A percentile compares a stretch with the other conserved stretches of the same genome.
These are phyloP conservation scores for Metarhizium anisopliae DNA, from an alignment of 2,329 filamentous ascomycete genomes.

Conservation along the genomic window DNA sequence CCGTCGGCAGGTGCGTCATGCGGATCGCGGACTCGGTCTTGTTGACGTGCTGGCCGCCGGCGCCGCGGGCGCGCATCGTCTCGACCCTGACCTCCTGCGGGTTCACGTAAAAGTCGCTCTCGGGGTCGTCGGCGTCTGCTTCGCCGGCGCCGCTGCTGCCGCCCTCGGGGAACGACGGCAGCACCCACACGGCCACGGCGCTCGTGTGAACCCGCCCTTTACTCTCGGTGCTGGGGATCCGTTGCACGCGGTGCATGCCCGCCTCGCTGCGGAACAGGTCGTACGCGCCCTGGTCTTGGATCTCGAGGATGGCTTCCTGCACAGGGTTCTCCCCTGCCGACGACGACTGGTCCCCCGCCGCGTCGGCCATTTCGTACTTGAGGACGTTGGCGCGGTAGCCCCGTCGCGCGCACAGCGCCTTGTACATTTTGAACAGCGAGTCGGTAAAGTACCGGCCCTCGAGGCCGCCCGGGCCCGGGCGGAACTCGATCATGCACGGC, in stretches of 20 bases:
- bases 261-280: conserved; percentile 76
- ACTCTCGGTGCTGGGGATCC: conserved; percentile 82
- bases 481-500: conserved; percentile 84
- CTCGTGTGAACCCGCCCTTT: conserved; percentile 91
- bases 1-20: conserved; percentile 82
- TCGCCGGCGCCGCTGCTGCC: conserved; percentile 32
- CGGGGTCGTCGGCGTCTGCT: conserved; percentile 68
- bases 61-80: conserved; percentile 85
- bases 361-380: conserved; percentile 72
- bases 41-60: conserved; percentile 96
- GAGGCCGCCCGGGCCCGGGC: conserved; percentile 83
- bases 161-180: conserved; percentile 67
- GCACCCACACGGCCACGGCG: conserved; percentile 83
- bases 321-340: conserved; percentile 58
- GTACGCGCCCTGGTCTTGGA: conserved; percentile 70
- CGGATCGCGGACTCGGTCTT: conserved; percentile 95
- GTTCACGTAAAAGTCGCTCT: conserved; percentile 85
- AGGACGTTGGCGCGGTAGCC: conserved; percentile 60
- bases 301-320: conserved; percentile 79
- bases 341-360: conserved; percentile 42
- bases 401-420: conserved; percentile 60
- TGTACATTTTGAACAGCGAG: conserved; percentile 85
- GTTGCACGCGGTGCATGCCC: conserved; percentile 90
- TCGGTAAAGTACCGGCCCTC: conserved; percentile 89
- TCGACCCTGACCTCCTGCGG: conserved; percentile 74